phyloP scores from a whole-genome alignment of 495 filamentous ascomycete species.

The Viridothelium virens region DNA sequence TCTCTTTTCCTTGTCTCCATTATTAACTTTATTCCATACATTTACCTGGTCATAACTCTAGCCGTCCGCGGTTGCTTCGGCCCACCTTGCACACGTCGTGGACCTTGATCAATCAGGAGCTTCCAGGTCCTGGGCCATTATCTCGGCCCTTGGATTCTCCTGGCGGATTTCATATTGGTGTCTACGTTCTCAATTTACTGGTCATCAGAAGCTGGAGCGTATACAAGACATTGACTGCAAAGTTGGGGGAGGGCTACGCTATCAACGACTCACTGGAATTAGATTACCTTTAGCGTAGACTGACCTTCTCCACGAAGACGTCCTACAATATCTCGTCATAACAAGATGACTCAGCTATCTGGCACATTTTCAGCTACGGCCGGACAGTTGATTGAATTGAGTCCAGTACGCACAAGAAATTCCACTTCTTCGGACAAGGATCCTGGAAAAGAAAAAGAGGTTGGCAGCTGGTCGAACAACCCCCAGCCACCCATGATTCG shows the following conservation, averaged over 20 bases:
- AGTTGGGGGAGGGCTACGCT: too few relatives aligned
- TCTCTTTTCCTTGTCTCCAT: constrained; percentile 1
- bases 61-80: not conserved
- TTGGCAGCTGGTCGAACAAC: not conserved
- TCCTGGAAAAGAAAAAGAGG: not conserved
- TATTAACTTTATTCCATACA: not conserved
- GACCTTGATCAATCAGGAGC: not conserved
- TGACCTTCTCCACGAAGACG: too few relatives aligned
- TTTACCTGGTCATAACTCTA: not conserved
- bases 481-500: not conserved
- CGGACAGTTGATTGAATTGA: not conserved
- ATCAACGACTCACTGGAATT: too few relatives aligned
- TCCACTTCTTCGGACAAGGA: not conserved
- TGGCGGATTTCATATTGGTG: too few relatives aligned
- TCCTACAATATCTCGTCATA: not conserved
- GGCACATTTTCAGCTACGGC: not conserved
- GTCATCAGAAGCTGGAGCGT: too few relatives aligned
- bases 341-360: not conserved
- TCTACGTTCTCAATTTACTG: too few relatives aligned
- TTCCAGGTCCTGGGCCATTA: not conserved
- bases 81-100: not conserved
- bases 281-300: too few relatives aligned
- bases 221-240: too few relatives aligned
- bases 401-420: not conserved
- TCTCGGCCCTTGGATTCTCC: not conserved